Evolutionary conservation across 2,329 filamentous ascomycete species (phyloP), one percentile per base, ranked within the genome.

Genomic region (Hirsutella rhossiliensis): DNA sequence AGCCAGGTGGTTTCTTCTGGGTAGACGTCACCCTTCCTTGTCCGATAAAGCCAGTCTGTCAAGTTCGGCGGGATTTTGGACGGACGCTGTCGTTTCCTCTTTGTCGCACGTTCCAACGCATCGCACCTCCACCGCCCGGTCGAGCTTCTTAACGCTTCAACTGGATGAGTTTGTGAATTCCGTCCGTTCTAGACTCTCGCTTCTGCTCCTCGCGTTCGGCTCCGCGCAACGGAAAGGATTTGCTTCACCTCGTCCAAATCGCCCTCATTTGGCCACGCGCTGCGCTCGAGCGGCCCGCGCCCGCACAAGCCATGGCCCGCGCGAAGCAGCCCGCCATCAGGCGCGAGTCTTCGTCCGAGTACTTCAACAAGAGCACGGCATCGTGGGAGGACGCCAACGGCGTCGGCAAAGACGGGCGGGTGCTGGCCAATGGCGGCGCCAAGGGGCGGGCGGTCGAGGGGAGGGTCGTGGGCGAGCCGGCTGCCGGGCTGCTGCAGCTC

Each of bases 281-380:
- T n/a, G 34, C 34, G 34, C 3, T 17, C 34, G 15, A 11, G 5
- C 7, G 3, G n/a, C 15, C 15, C 34, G 34, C 13, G 5, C 4
- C 23, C 17, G 23, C 34, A 38, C 7, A 5, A 17, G 43, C 51
- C 50, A 87, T 88, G 84, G 83, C 82, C 47, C 78, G 83, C 55
- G 75, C 73, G 44, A 87, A 88, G 64, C 81, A 85, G 63, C 67
- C 74, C 34, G 80, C 84, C 11, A 63, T 82, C 46, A 75, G 78
- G 60, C 78, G 82, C 58, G 74, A 78, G 51, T 66, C 76, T 3
- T 85, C 82, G 8, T 82, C 79, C 23, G 80, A 85, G 56, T 77
- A 78, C 58, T 75, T 79, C 41, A 71, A 72, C 56, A 74, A 71
- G 51, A 56, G 48, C 27, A 68, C 59, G 41, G 62, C 62, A 7